Base-by-base conservation (phyloP, 2,329 filamentous ascomycete species). In the Stachybotrys elegans region DNA sequence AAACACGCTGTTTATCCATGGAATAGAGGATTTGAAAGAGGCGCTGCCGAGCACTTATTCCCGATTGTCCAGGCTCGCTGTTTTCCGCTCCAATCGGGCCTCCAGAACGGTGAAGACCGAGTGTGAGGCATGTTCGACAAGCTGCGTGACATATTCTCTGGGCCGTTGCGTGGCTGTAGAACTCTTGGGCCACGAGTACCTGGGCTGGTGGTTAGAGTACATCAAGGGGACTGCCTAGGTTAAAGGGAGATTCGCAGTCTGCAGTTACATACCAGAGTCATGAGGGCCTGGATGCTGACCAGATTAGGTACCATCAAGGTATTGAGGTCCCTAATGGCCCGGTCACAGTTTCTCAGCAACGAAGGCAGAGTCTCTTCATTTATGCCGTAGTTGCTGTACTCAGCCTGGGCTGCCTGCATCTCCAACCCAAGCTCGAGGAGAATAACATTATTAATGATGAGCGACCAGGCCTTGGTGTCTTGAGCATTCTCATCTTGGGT, bases 361-460 rank as follows among this genome's bases (percentile, higher is more conserved):
- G 36, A 23, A 22, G 9, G 36, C 6, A 39, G 21, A 21, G 6
- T 22, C 6, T 23, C 36, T 7, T 39, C 36, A 39, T 23, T 23
- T 21, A 39, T 39, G 12, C 36, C 36, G 6, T 7, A 21, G 20
- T 39, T 23, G 20, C 4, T 13, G 12, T 39, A 21, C 13, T 19
- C 22, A 39, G 36, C 36, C 4, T 21, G 20, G 21, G 19, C 36
- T 4, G 22, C 36, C 7, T 21, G 36, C 7, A 23, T 39, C 16
- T 39, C 19, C 20, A 39, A 23, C n/a, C 36, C 36, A 22, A 39
- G 19, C 36, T 39, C 11, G 20, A 39, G 36, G 16, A 39, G 36
- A n/a, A 39, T 21, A 14, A 39, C 16, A 14, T 22, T 23, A 16
- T 39, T 39, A 6, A 23, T 7, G 19, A 39, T 23, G 9, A 39